A percentile compares a stretch with the other conserved stretches of the same genome.
phyloP scores from a whole-genome alignment of 2,329 filamentous ascomycete species.

The Periconia sp. region DNA sequence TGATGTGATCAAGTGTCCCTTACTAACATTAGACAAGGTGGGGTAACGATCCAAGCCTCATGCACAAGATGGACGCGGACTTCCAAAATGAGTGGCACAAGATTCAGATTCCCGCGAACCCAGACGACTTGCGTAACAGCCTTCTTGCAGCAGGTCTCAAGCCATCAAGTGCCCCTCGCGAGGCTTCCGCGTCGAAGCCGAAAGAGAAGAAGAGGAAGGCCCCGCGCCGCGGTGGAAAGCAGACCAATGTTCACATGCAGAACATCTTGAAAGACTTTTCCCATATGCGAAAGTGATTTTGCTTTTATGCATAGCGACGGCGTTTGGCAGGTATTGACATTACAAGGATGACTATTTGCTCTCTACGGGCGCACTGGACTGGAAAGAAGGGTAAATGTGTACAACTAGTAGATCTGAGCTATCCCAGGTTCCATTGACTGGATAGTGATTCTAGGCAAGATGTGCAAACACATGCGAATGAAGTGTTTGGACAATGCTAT shows the following conservation, averaged over 20 bases:
- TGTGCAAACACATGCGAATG: too few relatives aligned
- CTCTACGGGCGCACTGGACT: too few relatives aligned
- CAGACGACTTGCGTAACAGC: conserved; percentile 78
- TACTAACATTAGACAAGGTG: conserved; percentile 54
- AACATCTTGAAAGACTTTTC: conserved; percentile 79
- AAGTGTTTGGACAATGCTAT: too few relatives aligned
- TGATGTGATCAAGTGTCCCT: conserved; percentile 1
- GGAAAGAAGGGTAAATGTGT: too few relatives aligned
- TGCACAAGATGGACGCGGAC: conserved; percentile 77
- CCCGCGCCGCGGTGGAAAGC: conserved; percentile 75
- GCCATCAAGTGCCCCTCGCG: conserved; percentile 81
- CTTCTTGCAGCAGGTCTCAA: conserved; percentile 80
- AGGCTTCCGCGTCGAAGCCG: conserved; percentile 59
- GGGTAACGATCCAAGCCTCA: conserved; percentile 82
- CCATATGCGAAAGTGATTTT: conserved; percentile 47
- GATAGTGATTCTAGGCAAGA: too few relatives aligned
- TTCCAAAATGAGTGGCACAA: conserved; percentile 85
- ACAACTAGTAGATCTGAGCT: too few relatives aligned
- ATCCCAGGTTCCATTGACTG: too few relatives aligned
- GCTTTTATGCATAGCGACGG: conserved; percentile 38
- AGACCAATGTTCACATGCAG: conserved; percentile 87
- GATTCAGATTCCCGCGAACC: conserved; percentile 72
- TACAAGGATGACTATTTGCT: too few relatives aligned
- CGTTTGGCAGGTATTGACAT: conserved; percentile 22
- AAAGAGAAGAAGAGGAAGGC: conserved; percentile 79